Base-by-base conservation (phyloP, 1,284 basidiomycete species). In the Papiliotrema laurentii region DNA sequence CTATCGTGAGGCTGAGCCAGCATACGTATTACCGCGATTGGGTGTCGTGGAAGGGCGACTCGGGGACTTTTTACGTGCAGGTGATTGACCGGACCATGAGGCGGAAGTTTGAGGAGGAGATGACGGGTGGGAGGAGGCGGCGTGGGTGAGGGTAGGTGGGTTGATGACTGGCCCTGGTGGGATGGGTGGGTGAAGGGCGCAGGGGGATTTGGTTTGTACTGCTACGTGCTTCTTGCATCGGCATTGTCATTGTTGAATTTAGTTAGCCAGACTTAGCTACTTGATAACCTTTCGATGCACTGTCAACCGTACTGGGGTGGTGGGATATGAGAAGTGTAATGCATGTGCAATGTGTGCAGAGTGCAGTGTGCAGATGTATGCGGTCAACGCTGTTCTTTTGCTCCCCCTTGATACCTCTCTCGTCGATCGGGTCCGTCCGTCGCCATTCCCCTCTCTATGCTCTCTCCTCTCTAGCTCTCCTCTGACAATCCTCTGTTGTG, bases 11-110 rank as follows among this genome's bases (percentile, higher is more conserved):
- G 14, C 57, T 59, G 1, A 63, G 58, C 4, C 52, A 55, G 39
- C 61, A 71, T 53, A 53, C 51, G 9, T 72, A 72, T 50, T 56
- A 63, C 36, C 52, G 54, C 5, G 68, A 61, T 49, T 72, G 70
- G 70, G 70, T 72, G 5, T 62, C 60, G n/a, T 72, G 70, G 70
- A 72, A 72, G 53, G 63, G 60, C 11, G 67, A 67, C 49, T 62
- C 63, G 13, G 70, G 67, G 14, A 49, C 49, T 26, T 72, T 68
- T 51, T 68, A 64, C 35, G 48, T 69, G 7, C 68, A 71, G 45
- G 58, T 61, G 5, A 68, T 69, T 3, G 70, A 72, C 55, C 57
- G 66, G 19, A 53, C 44, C 6, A 57, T 54, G 56, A 47, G 69
- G 24, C 47, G 47, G 13, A 57, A 59, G 49, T 72, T 63, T 36